Percentiles rank a stretch among this genome's conserved stretches.
These are phyloP conservation scores for Stenogyne calaminthoides DNA, from an alignment of 305 asterid species.

Conservation along the genomic window DNA sequence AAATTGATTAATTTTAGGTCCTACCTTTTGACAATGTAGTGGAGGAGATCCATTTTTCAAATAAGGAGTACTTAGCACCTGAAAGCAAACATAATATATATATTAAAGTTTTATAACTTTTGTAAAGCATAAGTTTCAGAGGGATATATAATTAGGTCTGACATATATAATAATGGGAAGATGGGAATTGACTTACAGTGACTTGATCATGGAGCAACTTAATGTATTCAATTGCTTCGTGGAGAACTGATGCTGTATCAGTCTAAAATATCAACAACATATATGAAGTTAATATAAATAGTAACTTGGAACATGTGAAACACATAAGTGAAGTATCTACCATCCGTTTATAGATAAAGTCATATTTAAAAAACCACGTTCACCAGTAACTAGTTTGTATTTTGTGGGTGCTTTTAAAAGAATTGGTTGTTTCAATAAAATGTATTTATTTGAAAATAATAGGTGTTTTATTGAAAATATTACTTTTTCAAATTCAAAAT, in stretches of 20 bases:
- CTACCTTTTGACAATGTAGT: slow-evolving; percentile 51
- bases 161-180: slow-evolving; percentile 17
- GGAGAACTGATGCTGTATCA: slow-evolving; percentile 96
- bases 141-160: slow-evolving; percentile 22
- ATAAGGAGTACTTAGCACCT: slow-evolving; percentile 59
- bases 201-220: slow-evolving; percentile 93
- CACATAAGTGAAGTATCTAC: background rate
- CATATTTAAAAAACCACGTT: no score
- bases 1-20: background rate
- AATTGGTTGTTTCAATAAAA: no score
- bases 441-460: no score
- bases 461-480: no score
- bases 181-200: slow-evolving; percentile 45
- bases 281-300: background rate
- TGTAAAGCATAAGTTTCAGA: background rate
- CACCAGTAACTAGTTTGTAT: no score
- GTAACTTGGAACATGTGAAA: background rate
- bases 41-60: slow-evolving; percentile 47
- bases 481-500: no score
- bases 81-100: slow-evolving; percentile 26
- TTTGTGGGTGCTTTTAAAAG: no score
- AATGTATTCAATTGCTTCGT: slow-evolving; percentile 88
- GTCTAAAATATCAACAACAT: slow-evolving; percentile 50
- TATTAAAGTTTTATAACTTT: background rate
- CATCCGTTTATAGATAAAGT: no score